phyloP scores from a whole-genome alignment of 108 stramenopile species.

The Cyclotella baltica region DNA sequence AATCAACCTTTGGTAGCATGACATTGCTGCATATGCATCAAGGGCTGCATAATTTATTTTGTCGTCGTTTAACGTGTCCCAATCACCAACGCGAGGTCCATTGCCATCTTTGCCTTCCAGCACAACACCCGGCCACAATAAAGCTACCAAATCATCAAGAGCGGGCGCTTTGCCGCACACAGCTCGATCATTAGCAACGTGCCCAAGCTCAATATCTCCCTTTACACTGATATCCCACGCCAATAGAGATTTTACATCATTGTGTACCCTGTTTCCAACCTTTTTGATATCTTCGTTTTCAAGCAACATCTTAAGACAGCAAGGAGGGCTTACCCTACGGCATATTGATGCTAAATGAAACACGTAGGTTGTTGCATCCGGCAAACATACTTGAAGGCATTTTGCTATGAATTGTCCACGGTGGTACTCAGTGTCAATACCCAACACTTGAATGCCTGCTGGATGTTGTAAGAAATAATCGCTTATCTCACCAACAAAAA shows the following conservation, averaged over 20 bases:
- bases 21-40: not conserved
- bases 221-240: not conserved
- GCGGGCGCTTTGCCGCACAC: not conserved
- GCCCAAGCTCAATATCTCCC: constrained; percentile 1
- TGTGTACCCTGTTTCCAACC: constrained; percentile 14
- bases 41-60: not conserved
- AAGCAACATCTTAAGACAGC: constrained; percentile 4
- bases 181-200: not conserved
- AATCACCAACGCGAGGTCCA: constrained; percentile 7
- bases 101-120: constrained; percentile 13
- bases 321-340: not conserved
- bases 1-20: not conserved
- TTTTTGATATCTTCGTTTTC: constrained; percentile 8
- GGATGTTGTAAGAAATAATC: not conserved
- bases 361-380: not conserved
- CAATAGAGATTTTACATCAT: constrained; percentile 12
- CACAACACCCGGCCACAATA: constrained; percentile 8
- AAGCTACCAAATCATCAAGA: not conserved
- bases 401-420: constrained; percentile 2
- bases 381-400: not conserved
- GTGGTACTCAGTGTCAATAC: constrained; percentile 10
- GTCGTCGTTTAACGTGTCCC: not conserved
- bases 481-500: not conserved
- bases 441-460: not conserved
- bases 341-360: constrained; percentile 15